Evolutionary conservation across 2,329 filamentous ascomycete species (phyloP).

Genomic region (Ceratocystis alfenasii): DNA sequence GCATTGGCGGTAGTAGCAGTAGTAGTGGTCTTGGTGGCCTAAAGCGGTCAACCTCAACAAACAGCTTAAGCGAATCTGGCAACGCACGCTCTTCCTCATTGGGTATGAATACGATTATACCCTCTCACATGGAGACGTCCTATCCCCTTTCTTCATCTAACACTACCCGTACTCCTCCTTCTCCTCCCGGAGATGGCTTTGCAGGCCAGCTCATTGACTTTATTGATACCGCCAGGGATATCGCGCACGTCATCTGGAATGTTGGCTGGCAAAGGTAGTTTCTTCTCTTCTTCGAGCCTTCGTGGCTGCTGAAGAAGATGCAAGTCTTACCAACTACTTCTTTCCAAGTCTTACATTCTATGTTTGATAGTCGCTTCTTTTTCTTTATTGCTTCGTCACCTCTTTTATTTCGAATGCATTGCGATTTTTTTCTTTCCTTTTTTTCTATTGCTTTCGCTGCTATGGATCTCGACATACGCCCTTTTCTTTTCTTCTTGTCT

Average conservation of each 20-base stretch:
- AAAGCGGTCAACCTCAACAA: conserved; percentile 39
- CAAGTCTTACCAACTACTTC: background rate
- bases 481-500: background rate
- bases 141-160: background rate
- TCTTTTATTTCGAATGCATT: background rate
- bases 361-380: conserved; percentile 1
- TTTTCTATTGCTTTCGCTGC: background rate
- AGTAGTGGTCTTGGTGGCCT: conserved; percentile 27
- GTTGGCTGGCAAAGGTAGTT: conserved; percentile 49
- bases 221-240: conserved; percentile 59
- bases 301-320: conserved; percentile 11
- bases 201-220: conserved; percentile 74
- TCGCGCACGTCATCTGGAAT: conserved; percentile 61
- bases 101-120: conserved; percentile 69
- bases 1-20: conserved; percentile 13
- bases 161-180: conserved; percentile 12
- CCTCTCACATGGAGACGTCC: conserved; percentile 61
- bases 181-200: conserved; percentile 45
- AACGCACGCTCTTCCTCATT: conserved; percentile 69
- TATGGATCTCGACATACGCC: background rate
- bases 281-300: conserved; percentile 15
- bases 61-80: conserved; percentile 40
- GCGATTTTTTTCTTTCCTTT: background rate
- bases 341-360: background rate
- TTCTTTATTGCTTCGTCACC: background rate